These are phyloP conservation scores for Malassezia sp. DNA, from an alignment of 1,284 basidiomycete species.

Conservation along the genomic window DNA sequence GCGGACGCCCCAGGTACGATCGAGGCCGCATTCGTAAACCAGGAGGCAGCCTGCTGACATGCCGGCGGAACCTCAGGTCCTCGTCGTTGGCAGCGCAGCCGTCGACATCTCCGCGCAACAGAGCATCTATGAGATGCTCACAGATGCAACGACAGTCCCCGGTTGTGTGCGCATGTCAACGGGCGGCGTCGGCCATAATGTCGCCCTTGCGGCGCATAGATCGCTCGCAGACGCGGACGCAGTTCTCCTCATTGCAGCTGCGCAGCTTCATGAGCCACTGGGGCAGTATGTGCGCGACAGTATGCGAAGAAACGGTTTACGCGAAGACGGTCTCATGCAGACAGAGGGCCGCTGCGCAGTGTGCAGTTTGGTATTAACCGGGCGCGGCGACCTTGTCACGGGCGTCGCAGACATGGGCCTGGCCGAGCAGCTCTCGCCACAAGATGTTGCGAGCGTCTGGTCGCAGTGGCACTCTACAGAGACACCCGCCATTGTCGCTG, in stretches of 20 bases:
- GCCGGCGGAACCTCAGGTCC: conserved; percentile 14
- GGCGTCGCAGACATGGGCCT: conserved; percentile 80
- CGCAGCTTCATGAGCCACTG: conserved; percentile 42
- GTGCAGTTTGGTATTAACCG: conserved; percentile 72
- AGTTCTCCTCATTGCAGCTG: conserved; percentile 47
- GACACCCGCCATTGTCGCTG: conserved; percentile 55
- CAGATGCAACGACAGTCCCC: conserved; percentile 56
- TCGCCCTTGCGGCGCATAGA: conserved; percentile 74
- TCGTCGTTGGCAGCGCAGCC: conserved; percentile 37
- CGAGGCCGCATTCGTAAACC: too few relatives aligned
- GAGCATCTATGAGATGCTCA: too few relatives aligned
- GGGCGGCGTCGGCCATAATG: conserved; percentile 87
- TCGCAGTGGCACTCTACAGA: conserved; percentile 52
- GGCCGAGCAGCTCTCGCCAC: background rate
- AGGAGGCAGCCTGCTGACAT: too few relatives aligned
- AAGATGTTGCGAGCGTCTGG: background rate
- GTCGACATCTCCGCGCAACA: conserved; percentile 37
- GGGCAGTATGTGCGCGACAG: conserved; percentile 54
- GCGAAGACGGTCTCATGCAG: conserved; percentile 64
- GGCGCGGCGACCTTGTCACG: conserved; percentile 59
- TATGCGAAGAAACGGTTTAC: conserved; percentile 58
- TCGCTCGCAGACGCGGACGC: conserved; percentile 48
- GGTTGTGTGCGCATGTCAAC: conserved; percentile 63
- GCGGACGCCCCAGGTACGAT: conserved; percentile 2
- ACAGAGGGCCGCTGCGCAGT: conserved; percentile 56